phyloP scores from a whole-genome alignment of 208 protist genomes.

The Angomonas desouzai region DNA sequence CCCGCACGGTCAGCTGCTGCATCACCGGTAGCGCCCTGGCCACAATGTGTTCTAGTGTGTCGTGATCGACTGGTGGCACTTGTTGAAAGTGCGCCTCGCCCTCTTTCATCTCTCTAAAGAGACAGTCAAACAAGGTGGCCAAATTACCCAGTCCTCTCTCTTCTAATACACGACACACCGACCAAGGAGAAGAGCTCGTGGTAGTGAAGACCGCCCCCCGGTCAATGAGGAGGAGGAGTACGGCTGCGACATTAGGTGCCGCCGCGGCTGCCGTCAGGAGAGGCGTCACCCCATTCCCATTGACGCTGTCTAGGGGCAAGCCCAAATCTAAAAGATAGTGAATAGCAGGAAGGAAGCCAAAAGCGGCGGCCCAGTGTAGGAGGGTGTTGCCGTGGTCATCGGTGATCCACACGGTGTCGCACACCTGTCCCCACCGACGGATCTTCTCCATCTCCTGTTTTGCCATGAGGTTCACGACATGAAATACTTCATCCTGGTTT shows the following conservation, averaged over 20 bases:
- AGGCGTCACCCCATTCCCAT: conserved; percentile 42
- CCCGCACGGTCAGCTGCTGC: too few species aligned
- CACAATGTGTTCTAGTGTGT: background rate
- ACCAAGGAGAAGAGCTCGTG: conserved; percentile 21
- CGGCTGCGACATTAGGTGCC: conserved; percentile 26
- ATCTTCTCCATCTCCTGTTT: conserved; percentile 30
- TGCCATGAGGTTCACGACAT: conserved; percentile 33
- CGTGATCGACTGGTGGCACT: background rate
- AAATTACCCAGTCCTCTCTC: conserved; percentile 16
- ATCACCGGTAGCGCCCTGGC: too few species aligned
- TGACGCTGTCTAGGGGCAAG: conserved; percentile 31
- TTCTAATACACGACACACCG: conserved; percentile 29
- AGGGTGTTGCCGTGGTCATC: conserved; percentile 51
- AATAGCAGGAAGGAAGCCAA: conserved; percentile 35
- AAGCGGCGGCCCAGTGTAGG: conserved; percentile 62
- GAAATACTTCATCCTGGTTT: conserved; percentile 17
- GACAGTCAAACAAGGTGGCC: conserved; percentile 7
- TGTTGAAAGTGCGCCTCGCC: background rate
- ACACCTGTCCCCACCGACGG: conserved; percentile 42
- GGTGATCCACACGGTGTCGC: conserved; percentile 38
- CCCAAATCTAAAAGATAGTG: conserved; percentile 34
- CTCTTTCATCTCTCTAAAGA: background rate
- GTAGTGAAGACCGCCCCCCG: conserved; percentile 36
- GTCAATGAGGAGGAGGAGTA: conserved; percentile 37
- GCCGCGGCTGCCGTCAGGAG: conserved; percentile 54